Conservation (phyloP, 192 early-diverging fungal species). For the Ambispora gerdemannii region DNA sequence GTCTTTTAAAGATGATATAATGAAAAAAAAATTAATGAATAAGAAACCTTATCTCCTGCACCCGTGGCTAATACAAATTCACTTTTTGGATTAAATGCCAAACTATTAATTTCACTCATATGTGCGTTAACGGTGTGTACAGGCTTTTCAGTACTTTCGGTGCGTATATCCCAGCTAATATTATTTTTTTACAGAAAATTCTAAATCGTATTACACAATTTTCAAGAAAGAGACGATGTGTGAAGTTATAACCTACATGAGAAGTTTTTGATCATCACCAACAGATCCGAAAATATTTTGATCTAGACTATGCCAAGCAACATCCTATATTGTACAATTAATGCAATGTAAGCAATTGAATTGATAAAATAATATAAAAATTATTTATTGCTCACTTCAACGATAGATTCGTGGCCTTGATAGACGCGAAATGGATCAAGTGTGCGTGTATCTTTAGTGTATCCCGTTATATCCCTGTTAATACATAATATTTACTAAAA, state of each 20-base stretch:
- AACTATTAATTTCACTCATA: slow-evolving; percentile 88
- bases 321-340: slow-evolving; percentile 63
- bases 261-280: slow-evolving; percentile 91
- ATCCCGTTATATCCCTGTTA: slow-evolving; percentile 82
- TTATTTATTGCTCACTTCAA: slow-evolving; percentile 63
- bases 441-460: slow-evolving; percentile 68
- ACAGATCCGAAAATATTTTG: slow-evolving; percentile 93
- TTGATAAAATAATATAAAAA: neutral
- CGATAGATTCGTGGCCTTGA: slow-evolving; percentile 83
- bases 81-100: slow-evolving; percentile 88
- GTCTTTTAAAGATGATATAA: neutral
- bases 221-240: no score
- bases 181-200: neutral
- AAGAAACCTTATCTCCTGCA: slow-evolving; percentile 77
- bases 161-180: slow-evolving; percentile 90
- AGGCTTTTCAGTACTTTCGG: slow-evolving; percentile 57
- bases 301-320: slow-evolving; percentile 86
- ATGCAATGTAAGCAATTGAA: no score
- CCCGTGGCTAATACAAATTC: slow-evolving; percentile 92
- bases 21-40: neutral
- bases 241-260: slow-evolving; percentile 67
- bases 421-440: slow-evolving; percentile 80
- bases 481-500: no score
- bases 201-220: no score
- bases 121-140: slow-evolving; percentile 78